Conservation (phyloP, 768 basidiomycete species). For the Sarcodon aspratus region DNA sequence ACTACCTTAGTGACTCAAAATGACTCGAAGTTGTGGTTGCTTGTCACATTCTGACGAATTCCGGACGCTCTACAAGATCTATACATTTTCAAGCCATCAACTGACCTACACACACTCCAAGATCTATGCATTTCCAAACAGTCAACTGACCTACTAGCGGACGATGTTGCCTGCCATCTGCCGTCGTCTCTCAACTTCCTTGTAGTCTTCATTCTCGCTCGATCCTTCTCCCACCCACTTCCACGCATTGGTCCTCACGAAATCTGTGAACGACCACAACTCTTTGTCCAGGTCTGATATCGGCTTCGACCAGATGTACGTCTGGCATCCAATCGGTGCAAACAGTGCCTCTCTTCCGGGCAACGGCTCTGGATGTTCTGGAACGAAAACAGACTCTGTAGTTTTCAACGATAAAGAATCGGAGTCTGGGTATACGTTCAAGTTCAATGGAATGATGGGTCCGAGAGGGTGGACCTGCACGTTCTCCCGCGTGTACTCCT, state of each 20-base stretch:
- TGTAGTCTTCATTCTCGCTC: slow-evolving; percentile 26
- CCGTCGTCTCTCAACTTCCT: slow-evolving; percentile 40
- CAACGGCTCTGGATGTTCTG: slow-evolving; percentile 30
- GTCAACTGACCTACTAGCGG: not conserved
- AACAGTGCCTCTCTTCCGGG: slow-evolving; percentile 23
- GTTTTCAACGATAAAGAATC: slow-evolving; percentile 12
- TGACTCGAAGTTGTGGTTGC: too few relatives aligned
- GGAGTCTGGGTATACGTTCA: slow-evolving; percentile 19
- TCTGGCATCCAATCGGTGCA: slow-evolving; percentile 37
- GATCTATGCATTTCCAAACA: too few relatives aligned
- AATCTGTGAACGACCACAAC: slow-evolving; percentile 78
- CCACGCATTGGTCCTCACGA: slow-evolving; percentile 64
- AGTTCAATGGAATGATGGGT: slow-evolving; percentile 20
- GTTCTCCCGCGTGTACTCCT: slow-evolving; percentile 63
- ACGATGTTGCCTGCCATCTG: slow-evolving; percentile 26
- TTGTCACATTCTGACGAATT: not conserved
- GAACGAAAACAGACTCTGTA: slow-evolving; percentile 21
- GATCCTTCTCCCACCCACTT: slow-evolving; percentile 54
- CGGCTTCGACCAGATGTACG: slow-evolving; percentile 57
- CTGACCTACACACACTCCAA: too few relatives aligned
- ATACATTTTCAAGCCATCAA: too few relatives aligned
- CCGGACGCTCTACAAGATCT: too few relatives aligned
- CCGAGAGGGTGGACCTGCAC: slow-evolving; percentile 50
- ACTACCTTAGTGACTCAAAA: not conserved
- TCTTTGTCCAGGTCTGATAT: slow-evolving; percentile 35